These are phyloP conservation scores for Toxoplasma gondii DNA, from an alignment of 169 alveolate species.

Conservation along the genomic window DNA sequence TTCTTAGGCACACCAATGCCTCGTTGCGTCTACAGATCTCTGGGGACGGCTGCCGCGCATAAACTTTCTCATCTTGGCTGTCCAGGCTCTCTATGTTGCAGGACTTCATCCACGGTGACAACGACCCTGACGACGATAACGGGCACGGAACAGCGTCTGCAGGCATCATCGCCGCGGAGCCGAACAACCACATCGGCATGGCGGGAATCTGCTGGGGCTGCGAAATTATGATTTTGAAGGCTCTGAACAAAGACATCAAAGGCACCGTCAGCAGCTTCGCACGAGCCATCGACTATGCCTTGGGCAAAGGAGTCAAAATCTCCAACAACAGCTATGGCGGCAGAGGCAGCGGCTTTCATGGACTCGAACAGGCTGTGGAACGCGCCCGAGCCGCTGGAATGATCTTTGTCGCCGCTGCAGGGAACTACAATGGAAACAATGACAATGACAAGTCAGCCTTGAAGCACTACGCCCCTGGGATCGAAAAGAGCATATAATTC, in stretches of 20 bases:
- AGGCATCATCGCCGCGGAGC: slow-evolving; percentile 79
- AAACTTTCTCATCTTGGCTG: no score
- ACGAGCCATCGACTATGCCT: slow-evolving; percentile 78
- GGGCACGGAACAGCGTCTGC: slow-evolving; percentile 82
- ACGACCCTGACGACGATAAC: slow-evolving; percentile 75
- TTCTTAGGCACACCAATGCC: no score
- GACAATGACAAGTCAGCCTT: slow-evolving; percentile 68
- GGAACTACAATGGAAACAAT: slow-evolving; percentile 70
- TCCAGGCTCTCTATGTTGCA: not conserved
- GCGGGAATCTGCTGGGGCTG: slow-evolving; percentile 82
- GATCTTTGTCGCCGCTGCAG: slow-evolving; percentile 74
- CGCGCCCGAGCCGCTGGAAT: slow-evolving; percentile 71
- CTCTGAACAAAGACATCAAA: slow-evolving; percentile 74
- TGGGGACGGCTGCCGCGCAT: no score
- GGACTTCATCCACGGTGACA: slow-evolving; percentile 75
- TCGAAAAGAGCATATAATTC: no score
- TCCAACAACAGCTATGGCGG: slow-evolving; percentile 82
- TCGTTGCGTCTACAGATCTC: no score
- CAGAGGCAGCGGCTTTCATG: slow-evolving; percentile 72
- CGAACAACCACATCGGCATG: slow-evolving; percentile 76
- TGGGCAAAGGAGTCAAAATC: slow-evolving; percentile 76
- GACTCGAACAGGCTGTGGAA: slow-evolving; percentile 69
- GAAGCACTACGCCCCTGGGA: not conserved
- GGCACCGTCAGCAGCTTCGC: slow-evolving; percentile 77
- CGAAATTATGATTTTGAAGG: slow-evolving; percentile 74